phyloP scores from a whole-genome alignment of 129 eudicot species.

The Lonicera japonica region DNA sequence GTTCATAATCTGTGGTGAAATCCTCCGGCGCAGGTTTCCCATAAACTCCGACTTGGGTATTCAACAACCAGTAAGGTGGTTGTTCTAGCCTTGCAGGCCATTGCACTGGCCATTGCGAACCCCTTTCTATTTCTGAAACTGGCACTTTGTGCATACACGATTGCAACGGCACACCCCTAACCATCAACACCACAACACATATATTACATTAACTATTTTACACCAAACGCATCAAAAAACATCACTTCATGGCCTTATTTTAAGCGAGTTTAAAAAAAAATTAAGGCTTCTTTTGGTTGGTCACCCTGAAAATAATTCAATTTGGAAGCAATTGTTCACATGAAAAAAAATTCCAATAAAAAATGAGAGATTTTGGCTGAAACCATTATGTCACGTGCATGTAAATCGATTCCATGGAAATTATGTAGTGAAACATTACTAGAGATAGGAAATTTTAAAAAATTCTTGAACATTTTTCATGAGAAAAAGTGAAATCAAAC shows the following conservation, averaged over 20 bases:
- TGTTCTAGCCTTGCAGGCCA: conserved; percentile 66
- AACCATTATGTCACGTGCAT: no score
- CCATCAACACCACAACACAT: not conserved
- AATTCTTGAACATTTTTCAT: no score
- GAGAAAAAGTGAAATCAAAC: no score
- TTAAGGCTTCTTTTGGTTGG: not conserved
- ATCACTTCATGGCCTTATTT: no score
- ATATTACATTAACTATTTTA: no score
- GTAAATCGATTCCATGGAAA: no score
- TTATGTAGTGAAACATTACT: no score
- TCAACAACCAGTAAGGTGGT: conserved; percentile 69
- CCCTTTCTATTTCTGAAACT: conserved; percentile 44
- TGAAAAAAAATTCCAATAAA: not conserved
- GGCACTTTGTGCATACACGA: conserved; percentile 85
- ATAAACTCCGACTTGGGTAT: conserved; percentile 82
- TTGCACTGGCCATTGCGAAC: conserved; percentile 71
- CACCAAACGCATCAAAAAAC: no score
- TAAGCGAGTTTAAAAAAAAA: not conserved
- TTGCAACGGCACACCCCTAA: conserved; percentile 81
- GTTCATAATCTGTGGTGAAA: conserved; percentile 77
- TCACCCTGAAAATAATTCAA: no score
- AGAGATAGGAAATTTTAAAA: no score
- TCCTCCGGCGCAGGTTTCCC: conserved; percentile 96
- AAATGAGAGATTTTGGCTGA: no score
- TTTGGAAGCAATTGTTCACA: no score